Evolutionary conservation across 2,329 filamentous ascomycete species (phyloP).

Genomic region (Ascochyta koolunga): DNA sequence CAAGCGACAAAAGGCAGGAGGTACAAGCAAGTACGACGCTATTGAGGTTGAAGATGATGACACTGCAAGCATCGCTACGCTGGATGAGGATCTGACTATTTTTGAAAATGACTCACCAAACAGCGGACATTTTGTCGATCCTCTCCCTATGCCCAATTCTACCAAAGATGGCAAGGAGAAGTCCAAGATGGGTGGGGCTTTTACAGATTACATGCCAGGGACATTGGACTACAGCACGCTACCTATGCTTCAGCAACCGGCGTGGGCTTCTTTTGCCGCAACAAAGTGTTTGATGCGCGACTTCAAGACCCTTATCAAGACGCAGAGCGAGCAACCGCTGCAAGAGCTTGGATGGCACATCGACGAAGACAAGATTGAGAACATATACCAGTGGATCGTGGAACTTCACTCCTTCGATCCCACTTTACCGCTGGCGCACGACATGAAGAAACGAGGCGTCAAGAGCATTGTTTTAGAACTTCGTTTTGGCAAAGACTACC

Average conservation of each 20-base stretch:
- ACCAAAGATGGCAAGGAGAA: conserved; percentile 35
- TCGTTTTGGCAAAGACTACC: conserved; percentile 78
- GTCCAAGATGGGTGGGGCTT: conserved; percentile 29
- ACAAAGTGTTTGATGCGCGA: conserved; percentile 69
- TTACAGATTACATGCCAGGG: conserved; percentile 71
- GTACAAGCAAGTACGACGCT: conserved; percentile 42
- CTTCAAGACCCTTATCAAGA: conserved; percentile 66
- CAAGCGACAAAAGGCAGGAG: conserved; percentile 39
- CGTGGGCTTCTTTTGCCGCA: conserved; percentile 67
- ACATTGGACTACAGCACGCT: conserved; percentile 66
- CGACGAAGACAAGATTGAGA: conserved; percentile 68
- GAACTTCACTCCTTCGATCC: conserved; percentile 83
- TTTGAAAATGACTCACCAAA: conserved; percentile 37
- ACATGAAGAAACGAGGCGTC: conserved; percentile 69
- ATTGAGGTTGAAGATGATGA: conserved; percentile 51
- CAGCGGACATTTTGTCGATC: conserved; percentile 18
- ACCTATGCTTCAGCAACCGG: conserved; percentile 68
- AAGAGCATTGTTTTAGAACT: conserved; percentile 80
- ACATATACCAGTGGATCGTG: conserved; percentile 90
- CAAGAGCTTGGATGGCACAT: conserved; percentile 85
- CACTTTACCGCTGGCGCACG: conserved; percentile 70
- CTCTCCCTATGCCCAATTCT: conserved; percentile 35
- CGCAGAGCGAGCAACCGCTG: conserved; percentile 66
- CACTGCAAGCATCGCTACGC: conserved; percentile 55
- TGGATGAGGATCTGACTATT: conserved; percentile 55